A percentile compares a stretch with the other conserved stretches of the same genome.
Conservation (phyloP, 495 filamentous ascomycete species). For the Tuber borchii region DNA sequence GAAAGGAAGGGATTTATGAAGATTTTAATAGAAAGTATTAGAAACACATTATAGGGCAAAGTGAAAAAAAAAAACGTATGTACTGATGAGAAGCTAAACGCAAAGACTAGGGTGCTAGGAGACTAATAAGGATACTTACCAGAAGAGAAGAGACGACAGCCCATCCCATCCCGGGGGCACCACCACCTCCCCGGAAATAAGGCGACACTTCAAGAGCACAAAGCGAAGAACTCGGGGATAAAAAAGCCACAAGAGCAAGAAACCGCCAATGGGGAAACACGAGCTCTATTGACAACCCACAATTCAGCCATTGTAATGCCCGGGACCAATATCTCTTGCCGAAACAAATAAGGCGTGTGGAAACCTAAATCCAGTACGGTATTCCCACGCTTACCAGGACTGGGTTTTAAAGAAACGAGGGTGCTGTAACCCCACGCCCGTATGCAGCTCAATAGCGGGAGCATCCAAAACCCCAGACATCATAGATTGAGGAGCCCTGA, state of each 20-base stretch:
- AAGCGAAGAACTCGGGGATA: neutral
- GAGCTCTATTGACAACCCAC: neutral
- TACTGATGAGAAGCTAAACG: neutral
- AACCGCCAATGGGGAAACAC: neutral
- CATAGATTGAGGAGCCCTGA: neutral
- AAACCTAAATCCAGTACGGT: neutral
- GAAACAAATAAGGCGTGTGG: neutral
- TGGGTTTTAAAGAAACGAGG: neutral
- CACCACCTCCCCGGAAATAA: neutral
- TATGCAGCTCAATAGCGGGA: neutral
- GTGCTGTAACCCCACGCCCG: neutral
- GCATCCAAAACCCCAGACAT: neutral
- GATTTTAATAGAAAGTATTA: neutral
- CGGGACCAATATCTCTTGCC: neutral
- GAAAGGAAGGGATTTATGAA: neutral
- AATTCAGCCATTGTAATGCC: neutral
- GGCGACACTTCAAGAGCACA: neutral
- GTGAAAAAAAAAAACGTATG: neutral
- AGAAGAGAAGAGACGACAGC: neutral
- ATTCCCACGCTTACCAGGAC: neutral
- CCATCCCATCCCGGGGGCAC: neutral
- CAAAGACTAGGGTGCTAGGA: neutral
- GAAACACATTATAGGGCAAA: neutral
- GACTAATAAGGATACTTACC: neutral
- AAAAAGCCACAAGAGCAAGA: neutral